A percentile compares a stretch with the other conserved stretches of the same genome.
Evolutionary conservation across 202 grass and related monocot genomes (phyloP).

Genomic region (Elaeis oleifera): DNA sequence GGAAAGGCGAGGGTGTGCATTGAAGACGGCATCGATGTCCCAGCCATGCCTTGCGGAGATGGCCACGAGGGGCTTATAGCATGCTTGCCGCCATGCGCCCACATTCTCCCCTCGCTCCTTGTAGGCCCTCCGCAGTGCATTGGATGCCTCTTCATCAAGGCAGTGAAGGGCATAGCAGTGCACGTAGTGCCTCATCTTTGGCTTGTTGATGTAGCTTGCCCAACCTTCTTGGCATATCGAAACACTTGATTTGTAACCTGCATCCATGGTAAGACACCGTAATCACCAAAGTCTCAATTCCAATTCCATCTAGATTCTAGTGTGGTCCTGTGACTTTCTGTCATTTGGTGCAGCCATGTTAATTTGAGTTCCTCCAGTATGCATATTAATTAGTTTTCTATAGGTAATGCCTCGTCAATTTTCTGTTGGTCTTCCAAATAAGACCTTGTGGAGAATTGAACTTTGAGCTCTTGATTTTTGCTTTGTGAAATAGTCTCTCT

Average conservation of each 20-base stretch:
- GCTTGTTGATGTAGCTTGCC: conserved; percentile 99
- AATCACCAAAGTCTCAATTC: too few species aligned
- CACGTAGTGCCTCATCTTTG: conserved; percentile 99
- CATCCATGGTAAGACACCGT: not conserved
- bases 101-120: conserved; percentile 93
- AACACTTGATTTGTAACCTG: conserved; percentile 99
- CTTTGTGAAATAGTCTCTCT: too few species aligned
- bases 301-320: too few species aligned
- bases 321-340: too few species aligned
- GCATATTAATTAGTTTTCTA: too few species aligned
- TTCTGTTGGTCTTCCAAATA: too few species aligned
- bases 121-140: conserved; percentile 66
- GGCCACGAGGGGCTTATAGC: conserved; percentile 86
- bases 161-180: conserved; percentile 99
- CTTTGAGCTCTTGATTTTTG: too few species aligned
- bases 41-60: conserved; percentile 72
- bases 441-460: too few species aligned
- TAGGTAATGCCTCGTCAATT: too few species aligned
- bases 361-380: too few species aligned
- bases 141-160: conserved; percentile 80
- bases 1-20: conserved; percentile 75
- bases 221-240: conserved; percentile 84
- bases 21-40: conserved; percentile 98
- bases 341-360: too few species aligned
- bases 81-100: conserved; percentile 78